These are phyloP conservation scores for Physcomitrellopsis africana DNA, from an alignment of 225 moss, liverwort and hornwort species.

Conservation along the genomic window DNA sequence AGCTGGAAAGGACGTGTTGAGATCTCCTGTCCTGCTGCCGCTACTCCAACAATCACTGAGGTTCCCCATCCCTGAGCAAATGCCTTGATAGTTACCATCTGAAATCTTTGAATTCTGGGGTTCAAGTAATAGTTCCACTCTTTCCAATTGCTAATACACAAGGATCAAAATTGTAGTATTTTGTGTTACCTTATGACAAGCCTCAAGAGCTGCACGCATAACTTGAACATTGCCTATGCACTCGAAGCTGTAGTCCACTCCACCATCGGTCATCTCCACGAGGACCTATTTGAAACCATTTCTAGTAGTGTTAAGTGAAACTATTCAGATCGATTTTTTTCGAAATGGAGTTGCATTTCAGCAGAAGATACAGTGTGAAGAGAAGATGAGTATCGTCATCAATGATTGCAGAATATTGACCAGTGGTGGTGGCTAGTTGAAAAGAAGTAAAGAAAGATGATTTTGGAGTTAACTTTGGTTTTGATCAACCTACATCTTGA, in stretches of 20 bases:
- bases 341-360: not conserved
- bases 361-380: too few species aligned
- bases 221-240: constrained; percentile 86
- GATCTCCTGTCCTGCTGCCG: constrained; percentile 84
- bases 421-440: not conserved
- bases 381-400: not conserved
- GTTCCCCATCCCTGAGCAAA: constrained; percentile 86
- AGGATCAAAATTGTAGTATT: not conserved
- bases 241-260: constrained; percentile 98
- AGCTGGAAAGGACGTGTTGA: constrained; percentile 91
- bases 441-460: not conserved
- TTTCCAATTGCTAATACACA: not conserved
- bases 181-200: constrained; percentile 79
- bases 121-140: not conserved
- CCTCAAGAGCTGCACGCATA: constrained; percentile 95
- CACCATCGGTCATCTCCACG: constrained; percentile 92
- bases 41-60: constrained; percentile 88
- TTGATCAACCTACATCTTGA: constrained; percentile 65
- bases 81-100: not conserved
- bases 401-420: not conserved
- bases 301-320: not conserved
- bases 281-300: constrained; percentile 60
- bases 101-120: not conserved
- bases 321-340: not conserved
- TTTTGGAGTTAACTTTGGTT: not conserved